Base-by-base conservation (phyloP, 1,284 basidiomycete genomes). In the Tetrapyrgos nigripes region DNA sequence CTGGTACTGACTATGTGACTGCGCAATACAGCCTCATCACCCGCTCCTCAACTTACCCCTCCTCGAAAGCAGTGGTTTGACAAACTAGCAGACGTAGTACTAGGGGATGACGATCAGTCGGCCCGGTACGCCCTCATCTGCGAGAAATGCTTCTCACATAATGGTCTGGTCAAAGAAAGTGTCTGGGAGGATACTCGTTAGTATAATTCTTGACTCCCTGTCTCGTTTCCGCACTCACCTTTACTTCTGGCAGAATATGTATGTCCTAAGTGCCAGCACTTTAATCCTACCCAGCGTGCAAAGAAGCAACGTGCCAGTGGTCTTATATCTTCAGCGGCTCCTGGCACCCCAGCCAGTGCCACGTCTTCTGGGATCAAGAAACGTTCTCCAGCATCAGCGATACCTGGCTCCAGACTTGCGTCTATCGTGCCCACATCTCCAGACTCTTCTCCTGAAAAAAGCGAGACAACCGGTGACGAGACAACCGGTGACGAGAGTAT, bases 61-160 rank as follows among this genome's bases (percentile, higher is more conserved):
- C 85, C 87, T 9, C 86, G 86, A 59, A 94, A 93, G 69, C 86
- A 86, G 63, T 94, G 93, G 93, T 94, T 90, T 66, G 94, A 96
- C 77, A 91, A 93, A 63, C 74, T 96, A 14, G 94, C 93, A 0
- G 95, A 96, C 70, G 89, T 88, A 8, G 80, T 97, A 52, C 79
- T 97, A 1, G 94, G 94, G 19, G 93, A 94, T 55, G 94, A 96
- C 40, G 73, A 79, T 35, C 73, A 82, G 8, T 76, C 82, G 9
- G 83, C 82, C 27, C 89, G 93, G 60, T 99, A 96, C 68, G 97
- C 97, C 1, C 83, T 99, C 57, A 97, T 99, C 44, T 99, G 97
- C 74, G 87, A 89, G 60, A 89, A 90, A 65, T 99, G 97, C 72
- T 97, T 94, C 70, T 78, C 87, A 14, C 97, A 99, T 75, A 99